Base-by-base conservation (phyloP, 2,329 filamentous ascomycete genomes). In the Hymenoscyphus occultus region DNA sequence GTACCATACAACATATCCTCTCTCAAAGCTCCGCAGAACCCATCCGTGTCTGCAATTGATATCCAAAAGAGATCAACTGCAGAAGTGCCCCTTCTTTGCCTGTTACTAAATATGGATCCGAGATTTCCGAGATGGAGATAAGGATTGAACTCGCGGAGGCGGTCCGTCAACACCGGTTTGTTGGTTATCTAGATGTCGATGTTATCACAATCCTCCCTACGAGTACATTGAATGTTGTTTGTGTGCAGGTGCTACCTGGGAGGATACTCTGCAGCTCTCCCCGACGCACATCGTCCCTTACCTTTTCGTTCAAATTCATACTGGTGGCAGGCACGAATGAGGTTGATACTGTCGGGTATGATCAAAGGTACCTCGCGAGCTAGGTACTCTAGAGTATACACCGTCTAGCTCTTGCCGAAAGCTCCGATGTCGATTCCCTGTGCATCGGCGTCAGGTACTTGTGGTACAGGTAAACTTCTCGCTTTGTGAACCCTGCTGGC, bases 161-260 rank as follows among this genome's bases (percentile, higher is more conserved):
- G 71, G 72, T 71, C 72, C 71, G 71, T 61, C 60, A 65, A 69
- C 67, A 69, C 69, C 69, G 70, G 62, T 69, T 57, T 59, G 48
- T 19, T 59, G 32, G n/a, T 51, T 51, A 51, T 51, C 45, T 22
- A 22, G 45, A 19, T 19, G 22, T 22, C 22, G 22, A 22, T 22
- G 22, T 22, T 22, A 22, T 22, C 22, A 22, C 22, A 22, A 1
- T 22, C 22, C 22, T 22, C 22, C 22, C 1, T 22, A n/a, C 19
- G 16, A 51, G 9, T 51, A 51, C 22, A 19, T 35, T 35, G 35
- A 35, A 10, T 5, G 4, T 10, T 35, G 35, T 35, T 35, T 10
- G 35, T 35, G 35, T 35, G 35, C 35, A 7, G 5, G 35, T 35
- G 19, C 45, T 22, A 22, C n/a, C 22, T 10, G 19, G 12, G 45